Percentiles rank a stretch among this genome's conserved stretches.
Evolutionary conservation across 192 early-diverging fungal species (phyloP).

Genomic region (Helicostylum pulchrum): DNA sequence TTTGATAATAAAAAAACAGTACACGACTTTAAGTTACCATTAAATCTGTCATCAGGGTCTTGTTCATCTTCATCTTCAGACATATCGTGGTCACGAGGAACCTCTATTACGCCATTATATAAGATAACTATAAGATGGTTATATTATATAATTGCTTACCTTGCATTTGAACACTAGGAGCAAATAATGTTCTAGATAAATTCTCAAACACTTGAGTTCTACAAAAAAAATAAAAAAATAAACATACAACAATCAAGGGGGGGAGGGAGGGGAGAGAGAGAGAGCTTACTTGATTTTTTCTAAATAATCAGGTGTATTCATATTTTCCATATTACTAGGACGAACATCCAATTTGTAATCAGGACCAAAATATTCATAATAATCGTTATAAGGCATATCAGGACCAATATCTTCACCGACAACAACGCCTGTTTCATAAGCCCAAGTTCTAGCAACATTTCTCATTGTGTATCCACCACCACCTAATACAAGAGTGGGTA

Average conservation of each 20-base stretch:
- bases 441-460: conserved; percentile 96
- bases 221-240: background rate
- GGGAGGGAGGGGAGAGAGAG: too few species aligned
- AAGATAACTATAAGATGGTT: background rate
- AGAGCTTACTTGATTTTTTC: conserved; percentile 76
- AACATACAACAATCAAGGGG: too few species aligned
- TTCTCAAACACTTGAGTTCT: conserved; percentile 66
- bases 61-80: conserved; percentile 71
- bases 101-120: conserved; percentile 43
- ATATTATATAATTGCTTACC: conserved; percentile 25
- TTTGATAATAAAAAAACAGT: background rate
- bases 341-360: conserved; percentile 87
- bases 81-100: conserved; percentile 64
- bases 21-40: background rate
- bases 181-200: conserved; percentile 55
- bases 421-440: conserved; percentile 88
- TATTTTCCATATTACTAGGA: conserved; percentile 84
- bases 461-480: conserved; percentile 97
- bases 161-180: conserved; percentile 82
- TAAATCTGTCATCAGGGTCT: conserved; percentile 45
- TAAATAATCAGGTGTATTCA: conserved; percentile 84
- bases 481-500: conserved; percentile 90
- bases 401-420: conserved; percentile 70
- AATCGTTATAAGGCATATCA: conserved; percentile 83
- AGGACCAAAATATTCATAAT: conserved; percentile 88